phyloP scores from a whole-genome alignment of 1,284 basidiomycete species.

The Sporisorium sorghi region DNA sequence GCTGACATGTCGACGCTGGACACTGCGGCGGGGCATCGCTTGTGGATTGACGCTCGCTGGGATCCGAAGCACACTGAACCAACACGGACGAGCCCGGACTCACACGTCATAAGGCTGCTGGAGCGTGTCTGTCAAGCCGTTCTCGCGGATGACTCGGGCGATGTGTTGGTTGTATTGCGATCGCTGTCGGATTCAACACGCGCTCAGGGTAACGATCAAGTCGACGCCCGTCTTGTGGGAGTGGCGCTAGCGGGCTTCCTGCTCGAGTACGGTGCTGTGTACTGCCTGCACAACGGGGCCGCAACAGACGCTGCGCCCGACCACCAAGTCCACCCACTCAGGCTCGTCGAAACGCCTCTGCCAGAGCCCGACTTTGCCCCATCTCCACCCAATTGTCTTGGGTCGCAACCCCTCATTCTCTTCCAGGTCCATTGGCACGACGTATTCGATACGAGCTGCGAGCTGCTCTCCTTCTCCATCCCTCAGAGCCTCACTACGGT shows the following conservation, averaged over 20 bases:
- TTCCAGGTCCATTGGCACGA: constrained; percentile 16
- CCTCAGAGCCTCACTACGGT: constrained; percentile 11
- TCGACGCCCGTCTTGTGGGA: constrained; percentile 20
- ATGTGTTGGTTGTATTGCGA: constrained; percentile 14
- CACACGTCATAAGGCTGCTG: constrained; percentile 14
- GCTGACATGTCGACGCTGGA: background rate
- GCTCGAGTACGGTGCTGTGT: constrained; percentile 30
- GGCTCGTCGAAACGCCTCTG: background rate
- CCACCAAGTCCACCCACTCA: constrained; percentile 14
- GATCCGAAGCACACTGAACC: constrained; percentile 11
- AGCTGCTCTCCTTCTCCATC: constrained; percentile 30
- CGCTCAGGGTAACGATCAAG: background rate
- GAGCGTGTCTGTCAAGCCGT: constrained; percentile 2
- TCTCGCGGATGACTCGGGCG: background rate
- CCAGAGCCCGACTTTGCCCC: constrained; percentile 5
- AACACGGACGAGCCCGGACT: constrained; percentile 8
- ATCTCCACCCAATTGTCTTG: constrained; percentile 28
- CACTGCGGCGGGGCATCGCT: background rate
- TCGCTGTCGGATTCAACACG: background rate
- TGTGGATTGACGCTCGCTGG: constrained; percentile 22
- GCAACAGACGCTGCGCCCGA: background rate
- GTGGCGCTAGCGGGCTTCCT: constrained; percentile 34
- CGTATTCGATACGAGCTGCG: background rate
- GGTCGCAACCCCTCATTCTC: constrained; percentile 17
- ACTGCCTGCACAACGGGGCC: constrained; percentile 17